Base-by-base conservation (phyloP, 202 grass and related monocot genomes). In the Schoenoplectus tabernaemontani region DNA sequence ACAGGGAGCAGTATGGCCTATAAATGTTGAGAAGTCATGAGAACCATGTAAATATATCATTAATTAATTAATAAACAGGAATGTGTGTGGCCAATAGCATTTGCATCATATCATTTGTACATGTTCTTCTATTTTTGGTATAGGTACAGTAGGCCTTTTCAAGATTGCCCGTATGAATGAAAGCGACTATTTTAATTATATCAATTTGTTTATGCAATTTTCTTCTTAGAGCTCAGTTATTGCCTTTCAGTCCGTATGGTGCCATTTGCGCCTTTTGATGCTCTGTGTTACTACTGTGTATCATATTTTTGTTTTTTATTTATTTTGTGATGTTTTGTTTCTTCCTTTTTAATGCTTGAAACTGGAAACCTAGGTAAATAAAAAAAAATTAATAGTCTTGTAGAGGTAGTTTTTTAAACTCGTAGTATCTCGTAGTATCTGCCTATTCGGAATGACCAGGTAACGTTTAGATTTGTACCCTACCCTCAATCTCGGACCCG, bases 1-100 rank as follows among this genome's bases (percentile, higher is more conserved):
- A 54, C 70, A 54, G 12, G 5, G 67, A 75, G 47, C 70, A 56
- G 70, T 36, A 54, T 75, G 70, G 70, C 47, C 70, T 56, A 54
- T 75, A 74, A 74, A 74, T 74, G 44, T n/a, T 54, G 70, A 53
- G 26, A 48, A 51, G 11, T 34, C 28, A 28, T 28, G 28, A 54
- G 12, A 51, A 42, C 39, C 17, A 56, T 56, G 3, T 56, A 28
- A n/a, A 56, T 13, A 50, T 51, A 73, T 54, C 12, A 74, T 74
- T 74, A 74, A 74, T 71, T 70, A 70, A 70, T 43, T 12, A 10
- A 58, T 63, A 53, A 36, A 74, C 46, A 54, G 46, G 47, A 53
- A 6, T 74, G 7, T 53, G 0, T 7, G 4, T 53, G 16, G 26
- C 26, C 70, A 54, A 53, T 34, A 33, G 53, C 26, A 73, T 51